phyloP scores from a whole-genome alignment of 2,329 filamentous ascomycete species.

The Shiraia bambusicola region DNA sequence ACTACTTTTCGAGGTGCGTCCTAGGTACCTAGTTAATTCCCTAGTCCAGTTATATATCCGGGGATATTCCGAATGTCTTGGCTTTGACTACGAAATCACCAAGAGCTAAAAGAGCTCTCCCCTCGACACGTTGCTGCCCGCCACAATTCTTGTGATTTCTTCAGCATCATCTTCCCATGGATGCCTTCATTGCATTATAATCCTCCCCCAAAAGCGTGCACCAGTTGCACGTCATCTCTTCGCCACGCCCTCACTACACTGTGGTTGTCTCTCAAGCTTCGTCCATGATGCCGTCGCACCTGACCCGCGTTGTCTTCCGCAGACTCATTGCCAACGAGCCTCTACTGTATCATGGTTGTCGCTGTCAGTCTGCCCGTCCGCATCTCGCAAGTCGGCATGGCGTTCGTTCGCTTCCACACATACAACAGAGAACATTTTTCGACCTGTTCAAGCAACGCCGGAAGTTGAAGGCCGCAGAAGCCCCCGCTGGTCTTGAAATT shows the following conservation, averaged over 20 bases:
- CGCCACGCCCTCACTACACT: slow-evolving; percentile 5
- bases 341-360: slow-evolving; percentile 49
- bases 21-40: no score
- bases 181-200: slow-evolving; percentile 4
- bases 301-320: slow-evolving; percentile 62
- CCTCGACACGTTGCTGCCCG: slow-evolving; percentile 10
- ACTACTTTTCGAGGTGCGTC: slow-evolving; percentile 16
- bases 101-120: slow-evolving; percentile 7
- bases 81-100: slow-evolving; percentile 23
- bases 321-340: slow-evolving; percentile 57
- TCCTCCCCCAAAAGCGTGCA: not conserved
- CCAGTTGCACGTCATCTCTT: slow-evolving; percentile 12
- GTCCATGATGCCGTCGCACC: slow-evolving; percentile 58
- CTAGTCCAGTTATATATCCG: not conserved
- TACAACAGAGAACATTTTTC: slow-evolving; percentile 61
- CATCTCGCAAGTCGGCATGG: slow-evolving; percentile 23
- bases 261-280: slow-evolving; percentile 7
- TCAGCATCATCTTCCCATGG: slow-evolving; percentile 17
- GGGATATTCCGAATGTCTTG: slow-evolving; percentile 14
- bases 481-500: slow-evolving; percentile 70
- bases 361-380: slow-evolving; percentile 38
- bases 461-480: slow-evolving; percentile 59
- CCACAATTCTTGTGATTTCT: slow-evolving; percentile 4
- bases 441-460: slow-evolving; percentile 66
- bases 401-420: slow-evolving; percentile 13